Percentiles rank a stretch among this genome's conserved stretches.
Evolutionary conservation across 257 asterid species (phyloP).

Genomic region (Penstemon barbatus): DNA sequence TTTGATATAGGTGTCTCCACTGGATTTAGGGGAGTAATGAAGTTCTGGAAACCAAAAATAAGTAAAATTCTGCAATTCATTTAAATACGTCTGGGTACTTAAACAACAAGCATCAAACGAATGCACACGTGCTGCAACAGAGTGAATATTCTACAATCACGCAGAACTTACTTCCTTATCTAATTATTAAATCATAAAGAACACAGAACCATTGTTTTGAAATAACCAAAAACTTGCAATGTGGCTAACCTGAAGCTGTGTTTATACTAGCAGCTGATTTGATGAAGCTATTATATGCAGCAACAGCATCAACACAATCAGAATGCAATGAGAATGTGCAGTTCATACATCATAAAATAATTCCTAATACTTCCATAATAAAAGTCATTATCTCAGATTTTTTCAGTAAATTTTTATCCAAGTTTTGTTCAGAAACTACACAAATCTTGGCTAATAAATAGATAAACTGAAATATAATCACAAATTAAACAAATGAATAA

Average conservation of each 20-base stretch:
- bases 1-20: constrained; percentile 33
- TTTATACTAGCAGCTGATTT: not conserved
- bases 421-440: too few relatives aligned
- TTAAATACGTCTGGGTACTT: not conserved
- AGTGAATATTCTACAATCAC: constrained; percentile 14
- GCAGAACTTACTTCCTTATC: not conserved
- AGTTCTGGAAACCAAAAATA: constrained; percentile 40
- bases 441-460: too few relatives aligned
- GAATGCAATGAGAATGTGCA: too few relatives aligned
- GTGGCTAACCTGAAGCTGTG: not conserved
- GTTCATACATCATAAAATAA: not conserved
- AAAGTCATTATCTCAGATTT: constrained; percentile 1
- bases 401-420: too few relatives aligned
- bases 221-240: not conserved
- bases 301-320: not conserved
- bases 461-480: too few relatives aligned
- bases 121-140: not conserved
- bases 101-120: constrained; percentile 7
- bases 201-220: not conserved
- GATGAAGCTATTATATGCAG: not conserved
- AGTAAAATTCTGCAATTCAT: not conserved
- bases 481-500: too few relatives aligned
- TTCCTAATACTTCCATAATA: not conserved
- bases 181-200: constrained; percentile 13
- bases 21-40: constrained; percentile 27